phyloP scores from a whole-genome alignment of 108 stramenopile species.

The Epithemia pelagica region DNA sequence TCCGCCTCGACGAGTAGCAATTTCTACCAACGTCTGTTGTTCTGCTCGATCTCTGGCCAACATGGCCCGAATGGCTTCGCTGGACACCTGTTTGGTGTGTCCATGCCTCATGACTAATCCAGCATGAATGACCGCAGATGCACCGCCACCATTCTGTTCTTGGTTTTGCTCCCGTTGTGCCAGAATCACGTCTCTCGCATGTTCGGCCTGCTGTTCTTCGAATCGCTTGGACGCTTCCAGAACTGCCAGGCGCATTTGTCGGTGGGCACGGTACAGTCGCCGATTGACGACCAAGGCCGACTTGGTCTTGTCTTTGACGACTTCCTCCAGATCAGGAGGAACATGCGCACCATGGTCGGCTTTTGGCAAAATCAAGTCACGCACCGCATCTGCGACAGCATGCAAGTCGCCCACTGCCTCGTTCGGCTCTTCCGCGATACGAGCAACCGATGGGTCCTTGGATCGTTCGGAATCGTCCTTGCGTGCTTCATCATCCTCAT shows the following conservation, averaged over 20 bases:
- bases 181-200: slow-evolving; percentile 50
- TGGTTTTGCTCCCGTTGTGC: slow-evolving; percentile 35
- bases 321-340: slow-evolving; percentile 22
- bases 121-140: slow-evolving; percentile 23
- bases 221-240: slow-evolving; percentile 80
- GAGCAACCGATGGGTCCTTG: background rate
- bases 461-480: slow-evolving; percentile 24
- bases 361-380: slow-evolving; percentile 66
- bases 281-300: slow-evolving; percentile 65
- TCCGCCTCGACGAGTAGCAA: slow-evolving; percentile 64
- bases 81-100: slow-evolving; percentile 56
- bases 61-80: slow-evolving; percentile 52
- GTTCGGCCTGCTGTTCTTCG: slow-evolving; percentile 71
- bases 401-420: slow-evolving; percentile 12
- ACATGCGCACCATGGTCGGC: slow-evolving; percentile 35
- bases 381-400: slow-evolving; percentile 39
- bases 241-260: slow-evolving; percentile 76
- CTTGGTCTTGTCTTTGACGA: slow-evolving; percentile 35
- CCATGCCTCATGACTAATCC: slow-evolving; percentile 83
- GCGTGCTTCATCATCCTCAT: slow-evolving; percentile 22
- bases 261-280: slow-evolving; percentile 64
- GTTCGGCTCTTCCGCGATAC: slow-evolving; percentile 11
- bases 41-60: slow-evolving; percentile 50
- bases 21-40: slow-evolving; percentile 59
- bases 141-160: slow-evolving; percentile 3